Evolutionary conservation across 23 red algal species (phyloP).

Genomic region (Gracilaria vermiculophylla): DNA sequence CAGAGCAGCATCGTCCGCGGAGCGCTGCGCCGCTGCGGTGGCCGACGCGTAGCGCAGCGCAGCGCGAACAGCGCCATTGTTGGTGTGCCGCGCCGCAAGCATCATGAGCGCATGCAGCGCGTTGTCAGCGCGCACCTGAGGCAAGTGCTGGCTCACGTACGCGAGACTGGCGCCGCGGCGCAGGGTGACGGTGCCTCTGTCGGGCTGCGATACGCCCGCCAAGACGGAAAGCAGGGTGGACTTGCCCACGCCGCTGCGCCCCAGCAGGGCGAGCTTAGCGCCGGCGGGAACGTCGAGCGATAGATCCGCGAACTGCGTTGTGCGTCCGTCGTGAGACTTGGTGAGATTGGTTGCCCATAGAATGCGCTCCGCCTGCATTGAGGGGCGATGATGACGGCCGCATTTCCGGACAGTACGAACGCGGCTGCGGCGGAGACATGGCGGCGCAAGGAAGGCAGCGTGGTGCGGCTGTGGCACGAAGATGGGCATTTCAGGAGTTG

Average conservation of each 20-base stretch:
- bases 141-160: constrained; percentile 68
- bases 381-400: not conserved
- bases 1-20: not conserved
- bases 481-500: too few relatives aligned
- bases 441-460: not conserved
- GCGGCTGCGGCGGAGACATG: not conserved
- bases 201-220: constrained; percentile 49
- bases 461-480: too few relatives aligned
- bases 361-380: constrained; percentile 35
- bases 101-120: constrained; percentile 38
- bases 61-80: constrained; percentile 20
- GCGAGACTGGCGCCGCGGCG: constrained; percentile 54
- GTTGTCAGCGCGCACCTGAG: not conserved
- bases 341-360: constrained; percentile 48
- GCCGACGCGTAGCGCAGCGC: constrained; percentile 16
- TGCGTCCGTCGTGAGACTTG: constrained; percentile 58
- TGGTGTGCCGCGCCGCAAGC: constrained; percentile 28
- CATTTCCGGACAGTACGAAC: not conserved
- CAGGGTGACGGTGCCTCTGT: constrained; percentile 51
- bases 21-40: not conserved
- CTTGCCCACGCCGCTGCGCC: constrained; percentile 86
- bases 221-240: constrained; percentile 79
- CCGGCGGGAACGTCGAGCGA: constrained; percentile 49
- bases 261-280: constrained; percentile 84
- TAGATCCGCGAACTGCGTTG: constrained; percentile 51